phyloP scores from a whole-genome alignment of 306 rosid genomes.

The Cyclanthera cordifolia region DNA sequence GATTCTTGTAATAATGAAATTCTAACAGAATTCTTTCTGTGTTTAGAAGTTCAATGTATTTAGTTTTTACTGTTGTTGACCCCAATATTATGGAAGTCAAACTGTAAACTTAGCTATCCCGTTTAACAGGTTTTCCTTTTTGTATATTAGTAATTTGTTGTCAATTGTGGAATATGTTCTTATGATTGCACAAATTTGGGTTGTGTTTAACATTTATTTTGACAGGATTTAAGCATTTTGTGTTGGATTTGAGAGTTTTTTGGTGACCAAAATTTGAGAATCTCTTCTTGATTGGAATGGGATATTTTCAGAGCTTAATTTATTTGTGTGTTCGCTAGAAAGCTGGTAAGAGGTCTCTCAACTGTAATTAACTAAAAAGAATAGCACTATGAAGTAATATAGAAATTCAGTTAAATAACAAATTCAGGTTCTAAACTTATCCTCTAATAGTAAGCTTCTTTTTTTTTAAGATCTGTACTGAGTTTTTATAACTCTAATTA shows the following conservation, averaged over 20 bases:
- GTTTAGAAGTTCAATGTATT: slow-evolving; percentile 25
- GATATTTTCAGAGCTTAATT: neutral
- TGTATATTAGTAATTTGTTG: too few species aligned
- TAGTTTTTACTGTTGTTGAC: slow-evolving; percentile 9
- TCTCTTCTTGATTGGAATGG: neutral
- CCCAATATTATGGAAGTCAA: neutral
- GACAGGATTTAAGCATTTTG: neutral
- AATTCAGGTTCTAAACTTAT: neutral
- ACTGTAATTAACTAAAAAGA: too few species aligned
- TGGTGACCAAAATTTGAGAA: neutral
- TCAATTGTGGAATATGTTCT: neutral
- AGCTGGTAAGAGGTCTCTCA: too few species aligned
- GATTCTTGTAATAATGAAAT: slow-evolving; percentile 38
- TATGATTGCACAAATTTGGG: neutral
- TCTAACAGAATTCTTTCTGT: slow-evolving; percentile 23
- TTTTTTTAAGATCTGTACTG: too few species aligned
- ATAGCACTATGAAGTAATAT: neutral
- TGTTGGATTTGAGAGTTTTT: neutral
- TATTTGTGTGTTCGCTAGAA: neutral
- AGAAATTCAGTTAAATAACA: neutral
- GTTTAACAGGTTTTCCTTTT: too few species aligned
- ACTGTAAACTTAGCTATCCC: slow-evolving; percentile 1
- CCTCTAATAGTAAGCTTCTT: too few species aligned
- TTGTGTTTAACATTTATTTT: neutral
- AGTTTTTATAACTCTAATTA: too few species aligned